These are phyloP conservation scores for Blastocystis hominis DNA, from an alignment of 352 stramenopile species.

Conservation along the genomic window DNA sequence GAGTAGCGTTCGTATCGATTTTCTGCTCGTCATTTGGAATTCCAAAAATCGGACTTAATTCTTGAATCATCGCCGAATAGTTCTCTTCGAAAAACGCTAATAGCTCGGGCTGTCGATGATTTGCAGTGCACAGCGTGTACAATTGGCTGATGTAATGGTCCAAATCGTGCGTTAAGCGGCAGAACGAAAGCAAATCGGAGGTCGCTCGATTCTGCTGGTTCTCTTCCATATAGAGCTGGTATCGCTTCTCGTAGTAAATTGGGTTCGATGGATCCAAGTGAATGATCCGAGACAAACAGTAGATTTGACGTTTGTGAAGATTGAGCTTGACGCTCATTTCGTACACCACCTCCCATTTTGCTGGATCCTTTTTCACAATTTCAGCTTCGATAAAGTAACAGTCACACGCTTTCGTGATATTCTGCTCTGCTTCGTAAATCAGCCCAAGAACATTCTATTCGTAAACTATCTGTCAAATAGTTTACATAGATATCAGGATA, in stretches of 20 bases:
- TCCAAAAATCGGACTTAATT: neutral
- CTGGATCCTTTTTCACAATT: constrained; percentile 19
- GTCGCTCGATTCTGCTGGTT: neutral
- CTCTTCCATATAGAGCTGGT: neutral
- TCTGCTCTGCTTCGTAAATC: constrained; percentile 35
- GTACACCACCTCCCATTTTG: constrained; percentile 4
- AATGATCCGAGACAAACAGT: constrained; percentile 31
- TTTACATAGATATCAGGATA: constrained; percentile 28
- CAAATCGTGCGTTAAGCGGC: neutral
- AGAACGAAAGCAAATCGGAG: neutral
- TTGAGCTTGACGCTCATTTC: constrained; percentile 40
- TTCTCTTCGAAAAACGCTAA: neutral
- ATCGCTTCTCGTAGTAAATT: constrained; percentile 6
- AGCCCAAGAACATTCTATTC: constrained; percentile 21
- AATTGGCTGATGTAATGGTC: neutral
- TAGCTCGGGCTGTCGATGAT: neutral
- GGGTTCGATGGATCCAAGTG: neutral
- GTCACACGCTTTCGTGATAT: constrained; percentile 20
- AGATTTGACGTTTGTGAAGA: constrained; percentile 23
- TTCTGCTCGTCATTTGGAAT: neutral
- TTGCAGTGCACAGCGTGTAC: neutral
- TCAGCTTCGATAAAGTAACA: constrained; percentile 40
- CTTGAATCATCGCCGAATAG: neutral
- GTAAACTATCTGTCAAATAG: neutral
- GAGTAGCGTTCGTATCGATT: neutral